These are phyloP conservation scores for Schizosaccharomyces pombe DNA, from an alignment of 805 yeast genomes.

Conservation along the genomic window DNA sequence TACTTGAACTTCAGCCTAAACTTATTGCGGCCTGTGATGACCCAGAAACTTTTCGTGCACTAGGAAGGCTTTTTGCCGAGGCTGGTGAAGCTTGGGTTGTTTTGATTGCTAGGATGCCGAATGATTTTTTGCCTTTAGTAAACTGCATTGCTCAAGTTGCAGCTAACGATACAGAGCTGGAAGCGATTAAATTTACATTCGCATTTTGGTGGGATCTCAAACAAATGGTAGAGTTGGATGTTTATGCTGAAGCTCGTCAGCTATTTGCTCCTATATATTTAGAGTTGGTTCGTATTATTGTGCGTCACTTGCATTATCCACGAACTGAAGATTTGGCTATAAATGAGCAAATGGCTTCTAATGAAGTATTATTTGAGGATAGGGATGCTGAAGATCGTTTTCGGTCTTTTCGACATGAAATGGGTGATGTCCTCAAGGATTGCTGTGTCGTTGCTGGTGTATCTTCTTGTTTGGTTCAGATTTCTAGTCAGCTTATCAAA, in stretches of 20 bases:
- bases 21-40: conserved; percentile 24
- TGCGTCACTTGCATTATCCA: conserved; percentile 58
- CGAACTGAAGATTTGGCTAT: conserved; percentile 17
- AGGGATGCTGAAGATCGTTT: conserved; percentile 77
- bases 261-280: conserved; percentile 32
- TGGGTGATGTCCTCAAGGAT: conserved; percentile 94
- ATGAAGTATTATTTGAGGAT: conserved; percentile 30
- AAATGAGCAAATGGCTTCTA: neutral
- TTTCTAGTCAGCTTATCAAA: conserved; percentile 34
- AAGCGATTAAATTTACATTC: conserved; percentile 72
- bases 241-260: conserved; percentile 29
- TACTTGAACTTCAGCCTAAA: conserved; percentile 35
- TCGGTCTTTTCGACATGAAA: conserved; percentile 78
- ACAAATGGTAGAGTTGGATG: conserved; percentile 39
- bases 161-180: conserved; percentile 58
- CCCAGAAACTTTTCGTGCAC: conserved; percentile 39
- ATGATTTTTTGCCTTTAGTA: conserved; percentile 47
- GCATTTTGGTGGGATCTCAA: conserved; percentile 75
- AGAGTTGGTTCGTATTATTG: conserved; percentile 35
- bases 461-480: conserved; percentile 40
- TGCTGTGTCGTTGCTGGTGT: conserved; percentile 83
- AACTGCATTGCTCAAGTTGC: conserved; percentile 49
- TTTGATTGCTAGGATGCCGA: conserved; percentile 49
- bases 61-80: conserved; percentile 60
- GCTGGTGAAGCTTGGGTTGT: conserved; percentile 95